Percentiles rank a stretch among this genome's conserved stretches.
Evolutionary conservation across 805 yeast genomes (phyloP).

Genomic region (Torulaspora microellipsoides): DNA sequence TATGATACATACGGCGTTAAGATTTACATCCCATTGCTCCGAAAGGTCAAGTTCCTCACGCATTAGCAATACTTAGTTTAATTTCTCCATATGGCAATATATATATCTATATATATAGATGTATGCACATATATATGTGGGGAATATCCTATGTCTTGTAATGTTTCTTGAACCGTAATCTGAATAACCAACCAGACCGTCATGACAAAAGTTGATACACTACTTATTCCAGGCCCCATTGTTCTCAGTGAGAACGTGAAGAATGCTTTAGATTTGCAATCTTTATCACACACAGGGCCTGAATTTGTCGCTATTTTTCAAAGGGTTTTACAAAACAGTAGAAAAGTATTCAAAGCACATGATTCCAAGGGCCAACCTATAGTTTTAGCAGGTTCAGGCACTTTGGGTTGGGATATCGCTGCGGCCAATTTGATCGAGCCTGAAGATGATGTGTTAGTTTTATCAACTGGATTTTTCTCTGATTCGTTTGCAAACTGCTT

Average conservation of each 20-base stretch:
- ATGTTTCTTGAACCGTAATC: too few species aligned
- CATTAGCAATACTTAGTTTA: too few species aligned
- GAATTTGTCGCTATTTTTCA: conserved; percentile 75
- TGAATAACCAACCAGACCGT: too few species aligned
- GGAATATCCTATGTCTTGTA: too few species aligned
- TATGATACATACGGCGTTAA: too few species aligned
- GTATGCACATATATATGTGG: too few species aligned
- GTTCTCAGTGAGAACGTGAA: conserved; percentile 78
- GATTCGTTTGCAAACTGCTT: conserved; percentile 78
- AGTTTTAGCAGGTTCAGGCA: conserved; percentile 86
- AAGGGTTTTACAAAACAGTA: conserved; percentile 57
- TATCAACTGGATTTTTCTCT: conserved; percentile 88
- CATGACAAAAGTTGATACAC: conserved; percentile 21
- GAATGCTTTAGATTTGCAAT: conserved; percentile 73
- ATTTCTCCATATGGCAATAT: too few species aligned
- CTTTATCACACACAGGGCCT: conserved; percentile 86
- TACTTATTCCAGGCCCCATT: conserved; percentile 83
- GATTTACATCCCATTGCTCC: too few species aligned
- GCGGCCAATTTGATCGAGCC: conserved; percentile 67
- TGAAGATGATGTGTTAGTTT: conserved; percentile 70
- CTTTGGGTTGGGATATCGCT: conserved; percentile 90
- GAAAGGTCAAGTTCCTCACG: too few species aligned
- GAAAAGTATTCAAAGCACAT: conserved; percentile 69
- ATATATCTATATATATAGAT: too few species aligned
- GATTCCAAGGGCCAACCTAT: conserved; percentile 62